A percentile compares a stretch with the other conserved stretches of the same genome.
These are phyloP conservation scores for Colletotrichum sp. DNA, from an alignment of 2,329 filamentous ascomycete species.

Conservation along the genomic window DNA sequence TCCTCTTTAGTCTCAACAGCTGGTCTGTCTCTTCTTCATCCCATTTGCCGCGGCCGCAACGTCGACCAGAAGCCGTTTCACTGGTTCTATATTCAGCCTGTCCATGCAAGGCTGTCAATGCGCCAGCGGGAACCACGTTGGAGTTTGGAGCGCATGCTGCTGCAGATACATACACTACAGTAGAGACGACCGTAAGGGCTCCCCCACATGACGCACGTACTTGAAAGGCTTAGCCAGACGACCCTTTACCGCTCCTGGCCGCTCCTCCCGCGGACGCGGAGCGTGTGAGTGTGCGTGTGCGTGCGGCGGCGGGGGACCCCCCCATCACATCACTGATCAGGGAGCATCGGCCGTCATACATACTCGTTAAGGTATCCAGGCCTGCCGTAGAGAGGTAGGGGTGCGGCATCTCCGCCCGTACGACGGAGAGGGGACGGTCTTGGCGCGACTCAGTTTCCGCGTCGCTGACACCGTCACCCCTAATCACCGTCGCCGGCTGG, in stretches of 20 bases:
- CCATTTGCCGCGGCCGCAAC: background rate
- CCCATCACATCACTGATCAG: background rate
- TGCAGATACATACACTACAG: background rate
- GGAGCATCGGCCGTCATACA: background rate
- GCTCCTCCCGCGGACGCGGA: background rate
- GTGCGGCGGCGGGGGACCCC: background rate
- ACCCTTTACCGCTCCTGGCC: background rate
- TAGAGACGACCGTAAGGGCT: background rate
- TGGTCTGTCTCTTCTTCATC: background rate
- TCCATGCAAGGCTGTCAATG: background rate
- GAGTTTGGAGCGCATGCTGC: background rate
- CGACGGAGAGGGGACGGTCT: slow-evolving; percentile 7
- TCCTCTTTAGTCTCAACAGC: background rate
- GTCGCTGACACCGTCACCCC: background rate
- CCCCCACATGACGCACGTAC: slow-evolving; percentile 1
- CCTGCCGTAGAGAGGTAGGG: background rate
- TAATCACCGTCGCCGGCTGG: background rate
- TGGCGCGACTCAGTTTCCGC: slow-evolving; percentile 12
- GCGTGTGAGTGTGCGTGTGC: background rate
- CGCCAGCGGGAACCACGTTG: background rate
- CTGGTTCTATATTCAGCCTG: slow-evolving; percentile 1
- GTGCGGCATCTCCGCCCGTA: background rate
- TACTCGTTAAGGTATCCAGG: background rate
- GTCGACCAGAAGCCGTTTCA: background rate
- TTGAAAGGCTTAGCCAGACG: background rate